phyloP scores from a whole-genome alignment of 495 filamentous ascomycete species.

The Aspergillus leporis region DNA sequence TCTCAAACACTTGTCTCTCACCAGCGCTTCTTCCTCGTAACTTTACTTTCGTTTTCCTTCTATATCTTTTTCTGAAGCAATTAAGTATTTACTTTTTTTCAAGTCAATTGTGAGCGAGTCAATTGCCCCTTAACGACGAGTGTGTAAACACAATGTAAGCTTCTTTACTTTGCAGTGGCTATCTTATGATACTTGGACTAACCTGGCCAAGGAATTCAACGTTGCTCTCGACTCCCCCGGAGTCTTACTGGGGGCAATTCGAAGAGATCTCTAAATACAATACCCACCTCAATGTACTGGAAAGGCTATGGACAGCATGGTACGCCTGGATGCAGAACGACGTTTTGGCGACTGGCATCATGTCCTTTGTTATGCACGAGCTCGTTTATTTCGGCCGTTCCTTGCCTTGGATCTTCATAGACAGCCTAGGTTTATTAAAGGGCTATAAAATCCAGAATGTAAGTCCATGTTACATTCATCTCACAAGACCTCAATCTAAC shows the following conservation, averaged over 20 bases:
- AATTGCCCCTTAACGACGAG: background rate
- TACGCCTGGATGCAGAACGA: constrained; percentile 99
- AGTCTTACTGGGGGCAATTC: constrained; percentile 78
- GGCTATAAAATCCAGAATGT: constrained; percentile 93
- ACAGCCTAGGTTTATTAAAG: constrained; percentile 80
- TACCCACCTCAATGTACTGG: constrained; percentile 79
- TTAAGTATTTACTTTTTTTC: background rate
- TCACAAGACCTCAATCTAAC: background rate
- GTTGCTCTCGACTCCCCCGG: constrained; percentile 47
- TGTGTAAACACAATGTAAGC: constrained; percentile 12
- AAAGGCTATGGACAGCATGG: constrained; percentile 91
- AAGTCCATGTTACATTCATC: constrained; percentile 27
- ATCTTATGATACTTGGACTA: background rate
- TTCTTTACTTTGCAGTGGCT: background rate
- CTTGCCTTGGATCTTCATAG: constrained; percentile 92
- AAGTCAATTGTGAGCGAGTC: background rate
- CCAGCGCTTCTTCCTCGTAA: background rate
- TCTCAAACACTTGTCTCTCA: background rate
- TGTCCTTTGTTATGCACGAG: constrained; percentile 97
- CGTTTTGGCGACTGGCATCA: constrained; percentile 89
- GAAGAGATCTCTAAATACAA: constrained; percentile 86
- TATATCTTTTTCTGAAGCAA: background rate
- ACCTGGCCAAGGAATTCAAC: constrained; percentile 55
- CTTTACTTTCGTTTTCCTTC: background rate
- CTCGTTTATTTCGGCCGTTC: constrained; percentile 90